Conservation (phyloP, 371 early-diverging fungal species). For the Chytridium lagenaria region DNA sequence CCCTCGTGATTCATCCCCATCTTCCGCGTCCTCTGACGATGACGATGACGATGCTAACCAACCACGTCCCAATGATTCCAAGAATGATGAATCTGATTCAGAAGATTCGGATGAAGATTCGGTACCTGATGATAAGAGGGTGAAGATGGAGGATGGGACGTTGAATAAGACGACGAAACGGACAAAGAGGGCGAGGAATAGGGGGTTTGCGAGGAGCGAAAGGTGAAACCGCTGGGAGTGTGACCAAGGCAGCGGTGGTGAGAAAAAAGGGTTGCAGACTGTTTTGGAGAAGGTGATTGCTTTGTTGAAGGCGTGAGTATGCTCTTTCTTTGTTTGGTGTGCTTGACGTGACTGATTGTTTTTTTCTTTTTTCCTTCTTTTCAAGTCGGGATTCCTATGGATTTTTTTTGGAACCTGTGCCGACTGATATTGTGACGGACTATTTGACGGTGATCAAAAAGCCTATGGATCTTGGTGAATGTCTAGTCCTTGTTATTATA, state of each 20-base stretch:
- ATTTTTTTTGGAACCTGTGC: constrained; percentile 84
- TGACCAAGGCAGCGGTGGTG: not conserved
- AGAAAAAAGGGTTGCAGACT: constrained; percentile 35
- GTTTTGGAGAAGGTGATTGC: constrained; percentile 29
- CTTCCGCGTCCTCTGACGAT: no score
- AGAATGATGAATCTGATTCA: no score
- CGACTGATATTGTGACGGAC: constrained; percentile 73
- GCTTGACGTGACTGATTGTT: not conserved
- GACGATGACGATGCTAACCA: no score
- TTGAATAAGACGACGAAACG: constrained; percentile 8
- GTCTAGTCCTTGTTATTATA: not conserved
- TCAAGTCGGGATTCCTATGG: constrained; percentile 70
- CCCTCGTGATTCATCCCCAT: no score
- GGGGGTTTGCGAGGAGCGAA: not conserved
- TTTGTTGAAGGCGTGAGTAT: constrained; percentile 29
- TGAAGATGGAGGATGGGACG: not conserved
- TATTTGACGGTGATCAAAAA: constrained; percentile 68
- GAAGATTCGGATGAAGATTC: no score
- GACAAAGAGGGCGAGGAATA: not conserved
- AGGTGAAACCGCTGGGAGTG: not conserved
- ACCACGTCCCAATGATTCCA: no score
- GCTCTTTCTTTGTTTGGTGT: not conserved
- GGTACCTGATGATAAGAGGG: not conserved
- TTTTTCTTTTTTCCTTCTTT: no score
- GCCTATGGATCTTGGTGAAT: constrained; percentile 50